Conservation (phyloP, 345 rosid genomes). For the Camelina neglecta region DNA sequence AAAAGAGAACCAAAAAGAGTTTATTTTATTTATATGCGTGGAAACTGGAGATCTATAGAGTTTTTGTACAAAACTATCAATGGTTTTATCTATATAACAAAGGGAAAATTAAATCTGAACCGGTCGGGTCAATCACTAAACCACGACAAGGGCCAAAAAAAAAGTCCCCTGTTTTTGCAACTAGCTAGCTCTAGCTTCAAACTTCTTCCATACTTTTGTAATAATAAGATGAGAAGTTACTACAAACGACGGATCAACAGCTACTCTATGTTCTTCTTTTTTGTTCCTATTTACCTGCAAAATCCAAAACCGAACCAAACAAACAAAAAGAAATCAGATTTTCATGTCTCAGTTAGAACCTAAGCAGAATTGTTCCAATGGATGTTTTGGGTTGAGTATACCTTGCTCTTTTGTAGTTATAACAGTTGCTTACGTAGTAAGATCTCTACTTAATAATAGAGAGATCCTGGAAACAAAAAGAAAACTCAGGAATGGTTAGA, state of each 20-base stretch:
- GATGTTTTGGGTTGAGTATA: not conserved
- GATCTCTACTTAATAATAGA: conserved; percentile 41
- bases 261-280: conserved; percentile 6
- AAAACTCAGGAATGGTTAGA: conserved; percentile 12
- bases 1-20: not conserved
- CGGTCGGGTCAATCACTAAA: conserved; percentile 35
- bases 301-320: not conserved
- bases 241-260: conserved; percentile 17
- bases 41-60: conserved; percentile 32
- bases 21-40: conserved; percentile 38
- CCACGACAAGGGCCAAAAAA: conserved; percentile 41
- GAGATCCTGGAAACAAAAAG: conserved; percentile 35
- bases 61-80: conserved; percentile 33
- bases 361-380: not conserved
- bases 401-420: conserved; percentile 24
- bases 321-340: not conserved
- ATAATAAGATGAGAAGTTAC: conserved; percentile 44
- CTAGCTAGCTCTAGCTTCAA: conserved; percentile 28
- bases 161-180: conserved; percentile 25
- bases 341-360: not conserved
- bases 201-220: conserved; percentile 46
- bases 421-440: conserved; percentile 19
- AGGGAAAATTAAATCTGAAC: conserved; percentile 18
- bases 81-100: conserved; percentile 7
- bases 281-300: conserved; percentile 37